Evolutionary conservation across 257 asterid species (phyloP).

Genomic region (Gynochthodes officinalis): DNA sequence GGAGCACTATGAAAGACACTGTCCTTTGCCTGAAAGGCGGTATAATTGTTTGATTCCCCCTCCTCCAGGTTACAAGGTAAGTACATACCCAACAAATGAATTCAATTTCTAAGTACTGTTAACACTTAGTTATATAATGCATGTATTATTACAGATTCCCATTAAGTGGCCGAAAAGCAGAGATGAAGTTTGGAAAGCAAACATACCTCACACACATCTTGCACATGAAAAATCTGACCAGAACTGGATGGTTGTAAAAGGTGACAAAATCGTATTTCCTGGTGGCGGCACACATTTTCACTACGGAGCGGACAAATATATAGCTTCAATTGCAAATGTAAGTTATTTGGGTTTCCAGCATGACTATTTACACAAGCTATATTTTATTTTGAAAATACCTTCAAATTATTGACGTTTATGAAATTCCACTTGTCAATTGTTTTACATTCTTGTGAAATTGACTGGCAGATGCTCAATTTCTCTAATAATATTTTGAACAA

Average conservation of each 20-base stretch:
- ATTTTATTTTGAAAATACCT: neutral
- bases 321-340: slow-evolving; percentile 87
- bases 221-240: slow-evolving; percentile 96
- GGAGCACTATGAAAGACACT: slow-evolving; percentile 99
- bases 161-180: slow-evolving; percentile 95
- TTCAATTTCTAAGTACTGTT: slow-evolving; percentile 1
- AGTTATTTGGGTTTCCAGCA: slow-evolving; percentile 19
- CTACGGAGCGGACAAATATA: slow-evolving; percentile 89
- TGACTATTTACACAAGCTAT: neutral
- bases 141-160: slow-evolving; percentile 49
- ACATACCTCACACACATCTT: slow-evolving; percentile 94
- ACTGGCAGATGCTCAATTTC: slow-evolving; percentile 77
- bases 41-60: slow-evolving; percentile 95
- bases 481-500: slow-evolving; percentile 63
- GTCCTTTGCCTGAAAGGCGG: slow-evolving; percentile 92
- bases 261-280: slow-evolving; percentile 75
- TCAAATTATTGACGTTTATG: neutral
- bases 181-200: slow-evolving; percentile 92
- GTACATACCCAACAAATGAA: slow-evolving; percentile 17
- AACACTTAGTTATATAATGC: slow-evolving; percentile 5
- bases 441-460: slow-evolving; percentile 15
- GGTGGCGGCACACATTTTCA: slow-evolving; percentile 99
- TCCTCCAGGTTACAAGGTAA: slow-evolving; percentile 91
- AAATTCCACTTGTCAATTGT: slow-evolving; percentile 11
- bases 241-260: slow-evolving; percentile 97